These are phyloP conservation scores for Plantago elongata DNA, from an alignment of 257 asterid species.

Conservation along the genomic window DNA sequence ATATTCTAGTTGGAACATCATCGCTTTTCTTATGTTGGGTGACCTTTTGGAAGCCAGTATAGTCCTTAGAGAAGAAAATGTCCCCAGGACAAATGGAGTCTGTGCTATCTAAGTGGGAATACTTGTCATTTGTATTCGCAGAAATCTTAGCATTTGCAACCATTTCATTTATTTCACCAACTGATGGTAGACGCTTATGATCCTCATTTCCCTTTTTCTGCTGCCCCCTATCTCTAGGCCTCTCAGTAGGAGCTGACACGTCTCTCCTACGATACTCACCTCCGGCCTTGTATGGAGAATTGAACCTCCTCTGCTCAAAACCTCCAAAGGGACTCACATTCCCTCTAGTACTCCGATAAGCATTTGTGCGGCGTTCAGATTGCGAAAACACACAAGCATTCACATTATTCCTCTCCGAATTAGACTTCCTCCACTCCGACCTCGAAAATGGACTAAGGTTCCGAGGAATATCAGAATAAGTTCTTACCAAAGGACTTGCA, in stretches of 20 bases:
- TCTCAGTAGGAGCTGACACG: constrained; percentile 52
- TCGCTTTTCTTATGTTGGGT: background rate
- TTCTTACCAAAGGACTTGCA: constrained; percentile 18
- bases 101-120: constrained; percentile 39
- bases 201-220: constrained; percentile 24
- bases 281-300: constrained; percentile 35
- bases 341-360: background rate
- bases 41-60: constrained; percentile 16
- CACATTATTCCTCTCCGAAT: constrained; percentile 6
- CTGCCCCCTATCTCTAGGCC: constrained; percentile 29
- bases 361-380: constrained; percentile 30
- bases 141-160: constrained; percentile 50
- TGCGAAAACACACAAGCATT: constrained; percentile 23
- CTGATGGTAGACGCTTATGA: constrained; percentile 37
- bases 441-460: constrained; percentile 20
- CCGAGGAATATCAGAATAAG: constrained; percentile 10
- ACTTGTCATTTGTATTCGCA: constrained; percentile 15
- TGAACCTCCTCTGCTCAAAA: constrained; percentile 36
- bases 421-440: constrained; percentile 15
- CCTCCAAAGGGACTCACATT: constrained; percentile 30
- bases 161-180: constrained; percentile 68
- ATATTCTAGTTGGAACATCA: constrained; percentile 18
- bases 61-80: constrained; percentile 53
- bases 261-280: constrained; percentile 35
- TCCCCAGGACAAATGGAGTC: constrained; percentile 65